These are phyloP conservation scores for Kockiozyma suomiensis DNA, from an alignment of 805 yeast species.

Conservation along the genomic window DNA sequence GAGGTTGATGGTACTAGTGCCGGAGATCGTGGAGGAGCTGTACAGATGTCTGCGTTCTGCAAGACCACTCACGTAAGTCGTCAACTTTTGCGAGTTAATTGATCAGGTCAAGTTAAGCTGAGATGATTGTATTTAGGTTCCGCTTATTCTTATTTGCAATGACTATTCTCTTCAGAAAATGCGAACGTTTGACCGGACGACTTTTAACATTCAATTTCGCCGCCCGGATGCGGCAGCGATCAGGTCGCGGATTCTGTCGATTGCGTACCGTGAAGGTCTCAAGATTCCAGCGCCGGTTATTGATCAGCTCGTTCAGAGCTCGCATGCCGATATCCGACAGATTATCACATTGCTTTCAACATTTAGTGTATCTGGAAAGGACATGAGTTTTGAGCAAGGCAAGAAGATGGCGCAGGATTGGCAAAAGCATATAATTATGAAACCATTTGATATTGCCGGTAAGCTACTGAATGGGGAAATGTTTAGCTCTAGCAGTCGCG, in stretches of 20 bases:
- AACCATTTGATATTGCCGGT: conserved; percentile 87
- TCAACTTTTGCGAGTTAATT: not conserved
- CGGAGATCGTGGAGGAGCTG: conserved; percentile 99
- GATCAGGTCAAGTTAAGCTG: not conserved
- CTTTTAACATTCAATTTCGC: conserved; percentile 79
- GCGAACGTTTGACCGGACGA: conserved; percentile 89
- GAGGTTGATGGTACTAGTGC: conserved; percentile 99
- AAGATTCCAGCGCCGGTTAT: conserved; percentile 77
- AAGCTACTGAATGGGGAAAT: conserved; percentile 63
- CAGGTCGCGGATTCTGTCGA: conserved; percentile 82
- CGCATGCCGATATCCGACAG: conserved; percentile 91
- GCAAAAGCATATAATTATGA: conserved; percentile 87
- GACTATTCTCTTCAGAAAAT: conserved; percentile 90
- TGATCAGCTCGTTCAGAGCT: conserved; percentile 80
- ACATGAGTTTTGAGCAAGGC: conserved; percentile 65
- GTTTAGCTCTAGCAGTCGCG: conserved; percentile 56
- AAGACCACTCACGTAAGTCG: conserved; percentile 61
- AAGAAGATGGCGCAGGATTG: conserved; percentile 54
- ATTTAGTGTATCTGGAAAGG: conserved; percentile 67
- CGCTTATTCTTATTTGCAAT: conserved; percentile 90
- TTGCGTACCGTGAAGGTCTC: conserved; percentile 81
- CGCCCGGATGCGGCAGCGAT: conserved; percentile 85
- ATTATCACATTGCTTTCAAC: conserved; percentile 87
- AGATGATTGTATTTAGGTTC: conserved; percentile 59
- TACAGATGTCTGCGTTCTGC: conserved; percentile 86